Base-by-base conservation (phyloP, 2,329 filamentous ascomycete genomes). In the Cladophialophora carrionii region DNA sequence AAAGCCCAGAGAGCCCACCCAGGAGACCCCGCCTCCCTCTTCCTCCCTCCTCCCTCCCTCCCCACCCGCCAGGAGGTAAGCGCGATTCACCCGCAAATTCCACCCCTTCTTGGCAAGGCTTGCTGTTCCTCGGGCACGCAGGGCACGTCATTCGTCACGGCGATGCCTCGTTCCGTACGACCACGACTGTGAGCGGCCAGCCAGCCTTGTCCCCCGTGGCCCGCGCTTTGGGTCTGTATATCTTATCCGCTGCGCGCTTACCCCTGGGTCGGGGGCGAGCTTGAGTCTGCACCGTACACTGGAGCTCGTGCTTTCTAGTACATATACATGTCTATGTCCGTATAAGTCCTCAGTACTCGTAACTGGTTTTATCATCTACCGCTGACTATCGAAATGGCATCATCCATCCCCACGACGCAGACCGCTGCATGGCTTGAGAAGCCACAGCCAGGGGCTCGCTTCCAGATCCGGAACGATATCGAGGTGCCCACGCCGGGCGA, bases 361-460 rank as follows among this genome's bases (percentile, higher is more conserved):
- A 17, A 4, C 37, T 37, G 14, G 37, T 14, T 7, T 7, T 43
- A 43, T n/a, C 17, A 1, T n/a, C 37, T 17, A 41, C 17, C 34
- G 17, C 37, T n/a, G n/a, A 46, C 4, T 9, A n/a, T 7, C 22
- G 34, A 17, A 22, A 60, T 60, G 57, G 46, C 57, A 26, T 9
- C 57, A 1, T 31, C 57, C n/a, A 60, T 62, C 29, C 61, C 57
- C 7, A 68, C 29, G 24, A 63, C 64, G 9, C 77, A 79, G 55
- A 78, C 70, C 0, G 75, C 73, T 9, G 76, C 73, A 24, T 77
- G 76, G 75, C 74, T 79, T 41, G 73, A 77, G 17, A 71, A 73
- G 51, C 76, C 78, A 0, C 72, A 73, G 17, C 73, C 74, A 4
- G 67, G 72, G 32, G 76, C 77, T 43, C 72, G 73, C 34, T 72